Base-by-base conservation (phyloP, 1,284 basidiomycete genomes). In the Neonothopanus nambi region DNA sequence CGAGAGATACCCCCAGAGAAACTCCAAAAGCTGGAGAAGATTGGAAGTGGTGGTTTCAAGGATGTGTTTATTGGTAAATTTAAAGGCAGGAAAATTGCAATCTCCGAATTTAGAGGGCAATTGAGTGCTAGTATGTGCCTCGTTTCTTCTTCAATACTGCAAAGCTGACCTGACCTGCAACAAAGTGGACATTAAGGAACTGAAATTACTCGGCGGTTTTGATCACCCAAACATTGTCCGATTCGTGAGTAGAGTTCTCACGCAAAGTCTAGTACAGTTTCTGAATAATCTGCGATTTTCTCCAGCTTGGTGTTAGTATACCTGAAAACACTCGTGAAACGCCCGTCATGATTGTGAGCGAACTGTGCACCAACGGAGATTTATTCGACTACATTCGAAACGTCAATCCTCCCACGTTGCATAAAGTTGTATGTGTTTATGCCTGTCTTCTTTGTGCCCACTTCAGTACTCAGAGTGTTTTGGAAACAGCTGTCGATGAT, bases 11-110 rank as follows among this genome's bases (percentile, higher is more conserved):
- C 91, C 5, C 86, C 90, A 0, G 89, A 93, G 42, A 93, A 92
- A 69, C 73, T 99, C 48, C 84, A 84, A 54, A 98, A 98, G 72
- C 75, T 95, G 24, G 95, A 98, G 69, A 97, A 96, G 77, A 98
- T 99, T 63, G 96, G 96, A 5, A 95, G 93, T 61, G 96, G 96
- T 36, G 96, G 97, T 1, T 99, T 99, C 79, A 99, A 99, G 72
- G 96, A 98, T 60, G 95, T 97, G 11, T 98, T 88, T 68, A 89
- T 95, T 47, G 95, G 95, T 59, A 92, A 91, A 68, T 87, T 93
- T 63, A 85, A 87, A 60, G 87, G 88, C 5, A 78, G 92, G 59
- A 91, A 87, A 64, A 91, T 97, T 47, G 96, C 96, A 11, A 95
- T 99, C 50, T 91, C 95, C 37, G 96, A 99, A 74, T 98, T 99